phyloP scores from a whole-genome alignment of 2,329 filamentous ascomycete species.

The Huntiella omanensis region DNA sequence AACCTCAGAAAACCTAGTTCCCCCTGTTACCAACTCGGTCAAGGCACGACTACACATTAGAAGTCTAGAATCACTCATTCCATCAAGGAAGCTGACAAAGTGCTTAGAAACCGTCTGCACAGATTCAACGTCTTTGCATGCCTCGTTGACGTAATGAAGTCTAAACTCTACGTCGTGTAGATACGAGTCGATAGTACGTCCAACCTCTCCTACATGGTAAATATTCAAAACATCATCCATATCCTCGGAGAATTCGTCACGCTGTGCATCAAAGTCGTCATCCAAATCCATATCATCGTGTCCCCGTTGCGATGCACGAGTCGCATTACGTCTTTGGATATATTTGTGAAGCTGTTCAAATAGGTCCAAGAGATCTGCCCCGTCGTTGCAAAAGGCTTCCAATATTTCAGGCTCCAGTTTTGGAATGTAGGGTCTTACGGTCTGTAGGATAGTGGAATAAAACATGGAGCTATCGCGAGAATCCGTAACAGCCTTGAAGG shows the following conservation, averaged over 20 bases:
- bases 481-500: conserved; percentile 22
- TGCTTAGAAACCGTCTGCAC: background rate
- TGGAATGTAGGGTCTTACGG: conserved; percentile 28
- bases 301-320: conserved; percentile 20
- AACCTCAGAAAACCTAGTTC: conserved; percentile 29
- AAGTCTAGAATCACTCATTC: conserved; percentile 32
- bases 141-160: conserved; percentile 1
- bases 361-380: conserved; percentile 24
- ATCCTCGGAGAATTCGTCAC: conserved; percentile 11
- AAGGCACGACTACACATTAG: conserved; percentile 31
- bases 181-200: background rate
- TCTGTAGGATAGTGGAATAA: conserved; percentile 27
- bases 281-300: conserved; percentile 49
- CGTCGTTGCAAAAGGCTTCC: conserved; percentile 20
- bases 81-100: conserved; percentile 28
- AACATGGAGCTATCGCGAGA: conserved; percentile 28
- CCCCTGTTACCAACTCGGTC: conserved; percentile 32
- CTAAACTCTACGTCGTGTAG: conserved; percentile 3
- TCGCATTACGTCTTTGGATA: conserved; percentile 17
- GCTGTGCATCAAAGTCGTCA: conserved; percentile 42
- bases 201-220: background rate
- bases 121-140: background rate
- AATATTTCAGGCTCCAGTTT: conserved; percentile 22
- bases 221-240: too few relatives aligned
- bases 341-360: conserved; percentile 22